Percentiles rank a stretch among this genome's conserved stretches.
These are phyloP conservation scores for Pleurotus ostreatus DNA, from an alignment of 768 basidiomycete species.

Conservation along the genomic window DNA sequence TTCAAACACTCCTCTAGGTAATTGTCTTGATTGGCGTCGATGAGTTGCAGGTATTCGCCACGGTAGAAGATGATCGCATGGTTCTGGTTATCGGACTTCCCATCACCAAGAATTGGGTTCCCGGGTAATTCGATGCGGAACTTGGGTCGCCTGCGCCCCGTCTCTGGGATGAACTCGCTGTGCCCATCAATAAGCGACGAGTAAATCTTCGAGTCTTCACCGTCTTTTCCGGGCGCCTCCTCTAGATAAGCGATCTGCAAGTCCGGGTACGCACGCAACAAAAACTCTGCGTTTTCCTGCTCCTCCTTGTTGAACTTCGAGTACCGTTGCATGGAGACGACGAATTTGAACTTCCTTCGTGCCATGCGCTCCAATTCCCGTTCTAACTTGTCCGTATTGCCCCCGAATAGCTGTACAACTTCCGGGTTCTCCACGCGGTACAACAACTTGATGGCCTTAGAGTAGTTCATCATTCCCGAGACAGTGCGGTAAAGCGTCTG, in stretches of 20 bases:
- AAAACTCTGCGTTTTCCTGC: constrained; percentile 97
- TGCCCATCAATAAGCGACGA: constrained; percentile 97
- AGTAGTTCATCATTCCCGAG: constrained; percentile 99
- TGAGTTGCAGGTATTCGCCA: constrained; percentile 98
- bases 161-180: constrained; percentile 90
- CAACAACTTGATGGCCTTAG: constrained; percentile 98
- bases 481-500: constrained; percentile 99
- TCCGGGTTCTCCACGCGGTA: constrained; percentile 99
- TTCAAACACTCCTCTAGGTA: constrained; percentile 99
- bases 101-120: constrained; percentile 98
- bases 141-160: constrained; percentile 87
- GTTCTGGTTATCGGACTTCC: constrained; percentile 99
- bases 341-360: constrained; percentile 97
- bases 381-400: constrained; percentile 95
- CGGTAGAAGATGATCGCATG: constrained; percentile 99
- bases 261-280: constrained; percentile 96
- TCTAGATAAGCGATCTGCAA: constrained; percentile 98
- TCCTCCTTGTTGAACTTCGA: constrained; percentile 99
- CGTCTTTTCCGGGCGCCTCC: constrained; percentile 89
- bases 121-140: constrained; percentile 98
- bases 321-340: constrained; percentile 99
- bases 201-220: constrained; percentile 92
- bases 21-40: constrained; percentile 99
- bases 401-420: constrained; percentile 95
- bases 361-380: constrained; percentile 97